Conservation (phyloP, 768 basidiomycete genomes). For the Lactarius deliciosus region DNA sequence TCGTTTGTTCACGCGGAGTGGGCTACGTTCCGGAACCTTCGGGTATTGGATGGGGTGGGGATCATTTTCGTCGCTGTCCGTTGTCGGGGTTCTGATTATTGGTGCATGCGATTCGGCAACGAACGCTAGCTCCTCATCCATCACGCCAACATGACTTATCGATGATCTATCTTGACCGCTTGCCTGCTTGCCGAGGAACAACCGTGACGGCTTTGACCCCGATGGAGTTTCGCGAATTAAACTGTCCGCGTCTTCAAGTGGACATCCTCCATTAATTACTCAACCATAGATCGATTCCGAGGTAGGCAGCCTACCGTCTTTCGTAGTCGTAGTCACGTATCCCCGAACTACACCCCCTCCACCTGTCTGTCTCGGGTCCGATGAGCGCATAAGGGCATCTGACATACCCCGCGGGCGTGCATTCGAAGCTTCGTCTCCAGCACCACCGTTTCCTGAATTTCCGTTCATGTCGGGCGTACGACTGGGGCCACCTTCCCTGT, state of each 20-base stretch:
- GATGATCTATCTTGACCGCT: slow-evolving; percentile 11
- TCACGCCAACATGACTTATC: slow-evolving; percentile 8
- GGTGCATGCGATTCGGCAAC: slow-evolving; percentile 23
- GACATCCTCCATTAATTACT: slow-evolving; percentile 27
- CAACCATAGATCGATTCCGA: slow-evolving; percentile 25
- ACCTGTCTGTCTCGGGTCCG: slow-evolving; percentile 22
- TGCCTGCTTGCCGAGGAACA: slow-evolving; percentile 16
- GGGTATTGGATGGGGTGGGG: neutral
- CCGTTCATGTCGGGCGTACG: slow-evolving; percentile 28
- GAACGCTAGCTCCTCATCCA: slow-evolving; percentile 21
- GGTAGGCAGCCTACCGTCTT: slow-evolving; percentile 31
- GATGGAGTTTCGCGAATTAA: slow-evolving; percentile 14
- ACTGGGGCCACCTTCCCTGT: slow-evolving; percentile 41
- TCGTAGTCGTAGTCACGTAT: slow-evolving; percentile 16
- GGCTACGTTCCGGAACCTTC: neutral
- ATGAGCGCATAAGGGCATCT: slow-evolving; percentile 49
- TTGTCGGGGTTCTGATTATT: neutral
- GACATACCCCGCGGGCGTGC: slow-evolving; percentile 70
- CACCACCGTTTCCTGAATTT: slow-evolving; percentile 39
- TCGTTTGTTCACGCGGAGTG: slow-evolving; percentile 6
- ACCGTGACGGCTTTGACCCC: slow-evolving; percentile 8
- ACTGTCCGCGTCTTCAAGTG: slow-evolving; percentile 19
- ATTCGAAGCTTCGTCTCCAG: slow-evolving; percentile 39
- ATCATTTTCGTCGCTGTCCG: neutral
- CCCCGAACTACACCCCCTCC: slow-evolving; percentile 24